These are phyloP conservation scores for Mycena alexandri DNA, from an alignment of 768 basidiomycete genomes.

Conservation along the genomic window DNA sequence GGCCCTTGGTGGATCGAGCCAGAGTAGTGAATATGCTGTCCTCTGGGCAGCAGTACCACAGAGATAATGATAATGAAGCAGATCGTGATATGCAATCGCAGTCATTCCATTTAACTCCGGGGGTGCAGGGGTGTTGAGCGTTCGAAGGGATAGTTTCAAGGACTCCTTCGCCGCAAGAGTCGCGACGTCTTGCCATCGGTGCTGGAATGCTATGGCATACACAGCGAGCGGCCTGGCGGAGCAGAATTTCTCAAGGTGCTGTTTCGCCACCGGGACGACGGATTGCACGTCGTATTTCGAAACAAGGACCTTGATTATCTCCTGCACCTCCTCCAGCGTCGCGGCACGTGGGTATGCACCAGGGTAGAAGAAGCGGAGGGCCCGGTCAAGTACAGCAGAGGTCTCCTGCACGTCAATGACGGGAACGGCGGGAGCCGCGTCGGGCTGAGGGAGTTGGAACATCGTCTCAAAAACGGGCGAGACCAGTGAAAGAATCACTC, in stretches of 20 bases:
- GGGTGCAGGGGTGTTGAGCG: not conserved
- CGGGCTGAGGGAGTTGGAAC: conserved; percentile 38
- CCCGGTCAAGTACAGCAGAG: not conserved
- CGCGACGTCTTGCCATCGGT: conserved; percentile 19
- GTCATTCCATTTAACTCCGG: not conserved
- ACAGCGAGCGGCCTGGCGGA: not conserved
- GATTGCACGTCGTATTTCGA: conserved; percentile 25
- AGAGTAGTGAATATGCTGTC: not conserved
- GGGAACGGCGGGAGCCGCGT: not conserved
- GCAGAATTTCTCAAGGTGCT: conserved; percentile 3
- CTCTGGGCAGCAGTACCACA: conserved; percentile 10
- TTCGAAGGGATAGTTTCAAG: conserved; percentile 6
- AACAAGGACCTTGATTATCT: conserved; percentile 14
- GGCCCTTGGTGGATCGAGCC: no score
- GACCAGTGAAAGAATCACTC: conserved; percentile 36
- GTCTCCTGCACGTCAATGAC: conserved; percentile 5
- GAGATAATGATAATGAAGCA: conserved; percentile 19
- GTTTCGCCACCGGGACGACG: not conserved
- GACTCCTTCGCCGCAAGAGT: conserved; percentile 9
- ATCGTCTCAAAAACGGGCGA: conserved; percentile 42
- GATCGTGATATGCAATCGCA: conserved; percentile 20
- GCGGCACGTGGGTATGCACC: not conserved
- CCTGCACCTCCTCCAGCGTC: conserved; percentile 5
- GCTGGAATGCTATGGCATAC: conserved; percentile 2
- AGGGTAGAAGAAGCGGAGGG: conserved; percentile 24